Conservation (phyloP, 345 rosid genomes). For the Eucalyptus pauciflora region DNA sequence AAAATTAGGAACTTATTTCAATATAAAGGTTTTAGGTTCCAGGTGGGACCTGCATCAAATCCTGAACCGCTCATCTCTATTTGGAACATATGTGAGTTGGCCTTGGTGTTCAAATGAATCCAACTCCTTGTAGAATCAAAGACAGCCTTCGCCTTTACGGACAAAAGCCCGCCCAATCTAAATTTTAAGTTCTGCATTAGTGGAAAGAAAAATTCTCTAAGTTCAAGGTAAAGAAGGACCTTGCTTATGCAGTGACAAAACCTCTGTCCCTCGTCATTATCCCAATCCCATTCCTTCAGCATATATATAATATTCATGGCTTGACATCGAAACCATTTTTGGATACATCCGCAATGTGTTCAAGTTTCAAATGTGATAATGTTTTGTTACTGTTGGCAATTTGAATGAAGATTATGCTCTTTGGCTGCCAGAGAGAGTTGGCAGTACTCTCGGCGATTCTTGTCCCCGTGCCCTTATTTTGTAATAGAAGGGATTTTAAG, state of each 20-base stretch:
- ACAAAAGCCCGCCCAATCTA: no score
- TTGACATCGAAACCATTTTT: background rate
- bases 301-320: background rate
- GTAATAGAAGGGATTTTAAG: background rate
- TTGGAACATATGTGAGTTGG: no score
- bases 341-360: background rate
- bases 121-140: no score
- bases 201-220: background rate
- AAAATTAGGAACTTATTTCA: no score
- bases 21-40: fast-evolving
- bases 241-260: background rate
- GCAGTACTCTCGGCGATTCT: background rate
- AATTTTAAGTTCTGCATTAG: no score
- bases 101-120: no score
- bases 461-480: background rate
- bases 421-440: background rate
- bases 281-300: background rate
- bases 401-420: background rate
- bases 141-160: no score
- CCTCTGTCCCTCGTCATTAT: background rate
- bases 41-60: no score
- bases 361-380: background rate
- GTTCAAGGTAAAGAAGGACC: background rate
- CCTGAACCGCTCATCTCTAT: fast-evolving
- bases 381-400: background rate